Evolutionary conservation across 352 stramenopile genomes (phyloP), one percentile per base, ranked within the genome.

Genomic region (Phytophthora syringae): DNA sequence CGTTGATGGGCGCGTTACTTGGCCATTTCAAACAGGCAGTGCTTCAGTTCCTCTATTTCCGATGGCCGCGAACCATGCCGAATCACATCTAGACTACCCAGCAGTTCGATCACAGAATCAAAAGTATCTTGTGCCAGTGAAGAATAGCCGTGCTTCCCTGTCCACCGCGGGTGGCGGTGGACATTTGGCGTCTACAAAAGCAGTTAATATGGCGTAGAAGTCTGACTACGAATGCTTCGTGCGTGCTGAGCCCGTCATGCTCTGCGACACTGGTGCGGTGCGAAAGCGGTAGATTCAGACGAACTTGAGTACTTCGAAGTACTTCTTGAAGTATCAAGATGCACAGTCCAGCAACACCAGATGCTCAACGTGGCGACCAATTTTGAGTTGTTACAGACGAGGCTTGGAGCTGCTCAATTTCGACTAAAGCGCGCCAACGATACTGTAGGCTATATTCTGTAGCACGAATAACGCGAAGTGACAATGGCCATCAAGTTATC

Each of bases 351-450:
- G n/a, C n/a, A n/a, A 9, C 9, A 32, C 27, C 27, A 32, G 27
- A 32, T 32, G 27, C 27, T 32, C 27, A 32, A 9, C 27, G 27
- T n/a, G n/a, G n/a, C 12, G 20, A 24, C 32, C 3, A 15, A 43
- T 49, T 58, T 42, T n/a, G 20, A 44, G 30, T 24, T 49, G 32
- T n/a, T 50, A 45, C 43, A 24, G 50, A 30, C 59, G 30, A 47
- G 40, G 40, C 20, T 37, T 10, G 9, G 34, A 64, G 24, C 27
- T 47, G n/a, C 36, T 13, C 45, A 25, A 13, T 57, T 57, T 71
- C 63, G 56, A 71, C 56, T 66, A 70, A 71, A 60, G 45, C 16
- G 7, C 28, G 28, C n/a, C 13, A n/a, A 48, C 60, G 39, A 65
- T 24, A n/a, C n/a, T n/a, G n/a, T n/a, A n/a, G n/a, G n/a, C n/a